Base-by-base conservation (phyloP, 164 flowering plant species). In the Chloranthus sessilifolius region DNA sequence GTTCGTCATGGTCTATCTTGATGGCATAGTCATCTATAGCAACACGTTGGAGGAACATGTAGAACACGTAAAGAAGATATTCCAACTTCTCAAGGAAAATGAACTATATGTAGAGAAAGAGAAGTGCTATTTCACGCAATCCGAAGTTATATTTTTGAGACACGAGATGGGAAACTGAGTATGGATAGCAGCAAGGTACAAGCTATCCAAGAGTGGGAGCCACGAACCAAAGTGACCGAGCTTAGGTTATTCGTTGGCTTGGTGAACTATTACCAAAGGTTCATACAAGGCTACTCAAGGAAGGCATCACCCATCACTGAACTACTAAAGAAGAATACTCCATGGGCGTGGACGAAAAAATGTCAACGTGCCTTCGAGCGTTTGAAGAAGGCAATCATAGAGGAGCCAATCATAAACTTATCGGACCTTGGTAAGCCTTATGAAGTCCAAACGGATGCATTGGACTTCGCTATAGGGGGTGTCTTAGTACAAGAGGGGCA, bases 11-110 rank as follows among this genome's bases (percentile, higher is more conserved):
- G 27, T 22, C 2, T 21, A 19, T 11, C 35, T 19, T 1, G 42
- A 50, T 35, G 43, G 35, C 14, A 35, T 35, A 4, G 43, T 50
- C 1, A 25, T 50, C 7, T 50, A 34, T 11, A 50, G 17, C 16
- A 35, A 34, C 6, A 10, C 27, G 11, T 50, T 30, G n/a, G 53
- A 50, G n/a, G 53, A 36, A 21, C 29, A 50, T 31, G 1, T 50
- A 23, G 23, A 15, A 5, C 23, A 29, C 34, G 6, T 47, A 10
- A 26, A 21, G 35, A n/a, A 12, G 10, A 22, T 47, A 23, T 17
- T 30, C 21, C 4, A 3, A 2, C 1, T 1, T 1, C 17, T 29
- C 1, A 26, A 21, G 22, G 51, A 28, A 0, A n/a, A 28, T 16
- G 2, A 31, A 9, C 23, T 34, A 11, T 50, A 33, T 19, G 25